Conservation (phyloP, 768 basidiomycete genomes). For the Auriscalpium vulgare region DNA sequence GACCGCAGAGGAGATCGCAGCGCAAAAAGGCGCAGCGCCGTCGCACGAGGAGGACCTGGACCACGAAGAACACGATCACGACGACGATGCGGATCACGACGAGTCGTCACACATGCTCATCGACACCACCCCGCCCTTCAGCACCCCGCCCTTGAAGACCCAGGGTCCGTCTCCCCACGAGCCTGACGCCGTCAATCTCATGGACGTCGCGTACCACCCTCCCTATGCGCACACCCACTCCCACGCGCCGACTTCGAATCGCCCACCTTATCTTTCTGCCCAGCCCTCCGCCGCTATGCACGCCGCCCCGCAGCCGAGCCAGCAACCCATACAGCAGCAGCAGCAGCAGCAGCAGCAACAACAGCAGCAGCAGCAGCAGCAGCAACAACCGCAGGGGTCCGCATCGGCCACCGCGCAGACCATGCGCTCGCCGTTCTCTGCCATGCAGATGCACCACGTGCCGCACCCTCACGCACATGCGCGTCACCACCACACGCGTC, state of each 20-base stretch:
- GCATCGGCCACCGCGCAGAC: constrained; percentile 2
- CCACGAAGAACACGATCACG: constrained; percentile 26
- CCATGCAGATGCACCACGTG: constrained; percentile 68
- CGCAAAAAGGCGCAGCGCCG: constrained; percentile 47
- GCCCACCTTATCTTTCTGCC: neutral
- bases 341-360: constrained; percentile 11
- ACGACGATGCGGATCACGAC: constrained; percentile 42
- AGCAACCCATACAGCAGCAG: neutral
- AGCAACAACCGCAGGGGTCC: neutral
- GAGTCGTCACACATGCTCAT: constrained; percentile 15
- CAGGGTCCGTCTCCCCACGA: constrained; percentile 16
- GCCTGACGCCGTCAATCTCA: constrained; percentile 4
- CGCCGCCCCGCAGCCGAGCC: too few relatives aligned
- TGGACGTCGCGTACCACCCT: neutral
- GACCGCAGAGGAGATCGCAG: constrained; percentile 91
- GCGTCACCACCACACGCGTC: constrained; percentile 55
- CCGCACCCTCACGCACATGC: constrained; percentile 76
- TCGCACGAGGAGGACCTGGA: constrained; percentile 27
- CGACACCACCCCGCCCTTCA: constrained; percentile 15
- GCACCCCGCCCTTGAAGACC: constrained; percentile 8
- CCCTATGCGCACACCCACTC: neutral
- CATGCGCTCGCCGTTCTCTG: constrained; percentile 50
- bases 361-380: constrained; percentile 1
- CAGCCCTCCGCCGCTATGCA: too few relatives aligned
- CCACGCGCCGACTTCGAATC: constrained; percentile 3